phyloP scores from a whole-genome alignment of 116 monocot genomes.

The Posidonia oceanica region DNA sequence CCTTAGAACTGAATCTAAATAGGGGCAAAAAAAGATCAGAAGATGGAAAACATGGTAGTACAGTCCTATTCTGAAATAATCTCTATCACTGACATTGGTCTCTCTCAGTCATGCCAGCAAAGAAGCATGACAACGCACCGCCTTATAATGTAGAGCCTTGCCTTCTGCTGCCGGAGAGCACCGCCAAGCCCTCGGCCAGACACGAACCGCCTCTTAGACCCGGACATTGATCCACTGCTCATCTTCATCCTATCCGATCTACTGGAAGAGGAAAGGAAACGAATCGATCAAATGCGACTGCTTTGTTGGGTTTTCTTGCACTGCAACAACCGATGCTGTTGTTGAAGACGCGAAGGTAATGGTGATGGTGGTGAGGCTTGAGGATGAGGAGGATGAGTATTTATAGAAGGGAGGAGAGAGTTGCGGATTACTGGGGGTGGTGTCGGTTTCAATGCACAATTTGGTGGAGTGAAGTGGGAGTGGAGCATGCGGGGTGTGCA shows the following conservation, averaged over 20 bases:
- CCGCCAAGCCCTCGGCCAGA: conserved; percentile 5
- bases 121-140: conserved; percentile 18
- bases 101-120: conserved; percentile 15
- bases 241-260: conserved; percentile 8
- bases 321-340: no score
- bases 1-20: not conserved
- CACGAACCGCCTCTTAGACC: conserved; percentile 7
- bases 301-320: no score
- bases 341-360: not conserved
- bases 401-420: conserved; percentile 3
- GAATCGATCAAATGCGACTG: no score
- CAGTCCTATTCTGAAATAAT: not conserved
- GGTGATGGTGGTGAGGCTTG: not conserved
- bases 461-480: conserved; percentile 1
- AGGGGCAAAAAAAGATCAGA: not conserved
- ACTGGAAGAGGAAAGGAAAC: no score
- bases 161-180: conserved; percentile 12
- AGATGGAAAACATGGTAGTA: not conserved
- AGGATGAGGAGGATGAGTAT: not conserved
- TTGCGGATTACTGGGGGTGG: not conserved
- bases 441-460: not conserved
- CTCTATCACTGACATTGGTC: not conserved
- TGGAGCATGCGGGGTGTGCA: conserved; percentile 2
- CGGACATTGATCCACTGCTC: conserved; percentile 2
- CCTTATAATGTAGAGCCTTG: conserved; percentile 20